Percentiles rank a stretch among this genome's conserved stretches.
Evolutionary conservation across 257 asterid species (phyloP).

Genomic region (Plantago ovata): DNA sequence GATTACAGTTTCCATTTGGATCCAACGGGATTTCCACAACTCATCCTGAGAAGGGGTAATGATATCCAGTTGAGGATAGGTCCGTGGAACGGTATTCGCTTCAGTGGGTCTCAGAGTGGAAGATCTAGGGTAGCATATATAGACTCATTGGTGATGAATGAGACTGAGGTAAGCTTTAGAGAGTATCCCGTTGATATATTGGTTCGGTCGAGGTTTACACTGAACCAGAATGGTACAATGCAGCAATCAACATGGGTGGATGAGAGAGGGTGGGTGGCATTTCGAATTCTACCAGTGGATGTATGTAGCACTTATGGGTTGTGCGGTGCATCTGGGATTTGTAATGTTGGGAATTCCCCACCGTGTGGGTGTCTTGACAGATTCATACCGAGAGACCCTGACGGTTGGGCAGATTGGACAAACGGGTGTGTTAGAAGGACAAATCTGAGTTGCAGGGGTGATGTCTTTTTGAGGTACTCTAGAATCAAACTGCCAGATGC

Average conservation of each 20-base stretch:
- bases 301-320: background rate
- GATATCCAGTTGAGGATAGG: background rate
- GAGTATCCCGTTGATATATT: background rate
- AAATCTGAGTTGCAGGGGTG: slow-evolving; percentile 16
- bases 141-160: no score
- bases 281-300: background rate
- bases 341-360: background rate
- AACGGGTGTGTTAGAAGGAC: slow-evolving; percentile 19
- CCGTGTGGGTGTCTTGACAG: slow-evolving; percentile 19
- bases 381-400: slow-evolving; percentile 17
- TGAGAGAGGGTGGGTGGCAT: background rate
- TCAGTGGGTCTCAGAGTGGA: background rate
- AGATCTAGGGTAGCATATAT: background rate
- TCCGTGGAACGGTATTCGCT: background rate
- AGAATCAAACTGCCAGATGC: slow-evolving; percentile 21
- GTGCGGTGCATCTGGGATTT: slow-evolving; percentile 13
- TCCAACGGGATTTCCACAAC: background rate
- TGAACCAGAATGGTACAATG: background rate
- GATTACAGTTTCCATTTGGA: background rate
- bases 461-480: slow-evolving; percentile 10
- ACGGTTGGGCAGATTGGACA: slow-evolving; percentile 18
- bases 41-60: background rate
- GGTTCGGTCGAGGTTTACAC: no score
- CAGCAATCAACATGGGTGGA: background rate
- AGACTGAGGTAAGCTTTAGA: no score